Conservation (phyloP, 495 filamentous ascomycete genomes). For the Trichoderma reesei region DNA sequence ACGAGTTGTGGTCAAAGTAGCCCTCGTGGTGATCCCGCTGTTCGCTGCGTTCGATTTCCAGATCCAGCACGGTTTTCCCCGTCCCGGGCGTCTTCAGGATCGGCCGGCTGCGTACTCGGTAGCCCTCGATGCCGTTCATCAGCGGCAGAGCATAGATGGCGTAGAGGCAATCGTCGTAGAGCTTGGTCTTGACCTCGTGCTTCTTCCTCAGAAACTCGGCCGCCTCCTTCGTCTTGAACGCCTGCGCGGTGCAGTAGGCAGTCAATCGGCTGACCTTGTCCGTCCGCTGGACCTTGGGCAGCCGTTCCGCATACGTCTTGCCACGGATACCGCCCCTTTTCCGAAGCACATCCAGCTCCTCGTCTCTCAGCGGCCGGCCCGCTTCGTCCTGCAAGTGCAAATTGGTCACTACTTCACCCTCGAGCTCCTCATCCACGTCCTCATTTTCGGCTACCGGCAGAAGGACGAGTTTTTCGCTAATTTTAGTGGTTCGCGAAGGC, state of each 20-base stretch:
- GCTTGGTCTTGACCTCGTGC: conserved; percentile 89
- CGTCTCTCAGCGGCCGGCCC: conserved; percentile 61
- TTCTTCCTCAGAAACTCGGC: conserved; percentile 79
- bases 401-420: conserved; percentile 33
- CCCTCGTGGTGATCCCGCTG: conserved; percentile 81
- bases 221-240: conserved; percentile 75
- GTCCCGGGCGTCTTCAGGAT: conserved; percentile 87
- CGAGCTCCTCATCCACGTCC: conserved; percentile 36
- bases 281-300: conserved; percentile 79
- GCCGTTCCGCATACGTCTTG: conserved; percentile 88
- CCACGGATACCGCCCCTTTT: conserved; percentile 57
- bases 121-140: conserved; percentile 75
- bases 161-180: conserved; percentile 99
- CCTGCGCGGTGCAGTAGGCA: conserved; percentile 93
- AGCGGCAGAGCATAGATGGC: conserved; percentile 89
- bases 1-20: conserved; percentile 43
- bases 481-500: conserved; percentile 78
- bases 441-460: conserved; percentile 72
- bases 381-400: conserved; percentile 49
- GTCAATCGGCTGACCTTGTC: conserved; percentile 86
- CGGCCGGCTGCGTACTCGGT: conserved; percentile 78
- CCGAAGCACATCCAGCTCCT: conserved; percentile 58
- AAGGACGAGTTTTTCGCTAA: conserved; percentile 92
- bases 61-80: conserved; percentile 75
- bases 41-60: conserved; percentile 94